These are phyloP conservation scores for Ogataea siamensis DNA, from an alignment of 805 yeast species.

Conservation along the genomic window DNA sequence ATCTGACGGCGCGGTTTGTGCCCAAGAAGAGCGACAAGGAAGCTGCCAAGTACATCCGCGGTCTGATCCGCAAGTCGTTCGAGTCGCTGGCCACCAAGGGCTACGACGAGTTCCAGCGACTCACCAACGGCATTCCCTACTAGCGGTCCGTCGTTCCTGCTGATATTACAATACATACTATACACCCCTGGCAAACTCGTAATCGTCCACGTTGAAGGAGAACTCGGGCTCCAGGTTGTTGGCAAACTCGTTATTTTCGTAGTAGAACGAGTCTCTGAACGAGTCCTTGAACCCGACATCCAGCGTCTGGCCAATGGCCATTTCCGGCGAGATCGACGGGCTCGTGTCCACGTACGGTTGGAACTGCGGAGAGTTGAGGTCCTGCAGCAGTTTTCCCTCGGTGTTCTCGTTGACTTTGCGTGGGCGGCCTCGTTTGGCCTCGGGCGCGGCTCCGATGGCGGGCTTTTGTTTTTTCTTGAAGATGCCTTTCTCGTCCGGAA, in stretches of 20 bases:
- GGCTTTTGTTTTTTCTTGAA: constrained; percentile 18
- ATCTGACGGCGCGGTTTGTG: constrained; percentile 74
- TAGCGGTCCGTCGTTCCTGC: constrained; percentile 26
- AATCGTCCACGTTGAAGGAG: constrained; percentile 27
- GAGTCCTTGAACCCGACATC: constrained; percentile 6
- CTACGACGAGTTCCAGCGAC: constrained; percentile 93
- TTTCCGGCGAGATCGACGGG: constrained; percentile 9
- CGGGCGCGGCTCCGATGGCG: constrained; percentile 1
- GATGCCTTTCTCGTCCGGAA: constrained; percentile 36
- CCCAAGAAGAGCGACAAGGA: constrained; percentile 79
- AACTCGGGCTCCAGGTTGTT: constrained; percentile 20
- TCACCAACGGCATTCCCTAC: constrained; percentile 97
- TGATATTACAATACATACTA: constrained; percentile 6
- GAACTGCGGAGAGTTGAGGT: constrained; percentile 8
- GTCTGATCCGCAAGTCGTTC: constrained; percentile 72
- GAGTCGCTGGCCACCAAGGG: constrained; percentile 91
- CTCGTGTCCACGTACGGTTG: constrained; percentile 8
- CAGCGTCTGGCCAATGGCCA: constrained; percentile 7
- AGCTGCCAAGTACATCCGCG: constrained; percentile 75
- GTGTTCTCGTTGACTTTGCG: constrained; percentile 9
- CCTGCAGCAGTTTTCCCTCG: constrained; percentile 10
- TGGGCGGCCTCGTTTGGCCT: constrained; percentile 7
- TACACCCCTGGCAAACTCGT: constrained; percentile 13
- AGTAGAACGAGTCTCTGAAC: constrained; percentile 16
- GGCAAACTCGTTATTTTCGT: constrained; percentile 13